These are phyloP conservation scores for Penicillium glabrum DNA, from an alignment of 2,329 filamentous ascomycete genomes.

Conservation along the genomic window DNA sequence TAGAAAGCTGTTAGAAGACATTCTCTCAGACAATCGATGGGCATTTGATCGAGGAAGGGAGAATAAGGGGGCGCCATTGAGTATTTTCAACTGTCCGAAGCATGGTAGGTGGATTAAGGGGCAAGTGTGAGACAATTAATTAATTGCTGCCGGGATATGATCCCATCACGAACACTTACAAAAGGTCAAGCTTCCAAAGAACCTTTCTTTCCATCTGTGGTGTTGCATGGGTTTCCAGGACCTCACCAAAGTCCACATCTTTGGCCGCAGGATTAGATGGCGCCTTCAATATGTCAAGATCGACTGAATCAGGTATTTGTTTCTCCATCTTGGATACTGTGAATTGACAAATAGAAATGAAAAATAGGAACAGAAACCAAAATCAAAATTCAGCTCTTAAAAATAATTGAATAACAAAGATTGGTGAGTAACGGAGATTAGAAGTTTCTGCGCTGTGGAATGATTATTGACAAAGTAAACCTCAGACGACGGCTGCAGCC, in stretches of 20 bases:
- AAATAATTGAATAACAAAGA: not conserved
- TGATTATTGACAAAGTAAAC: not conserved
- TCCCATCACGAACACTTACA: slow-evolving; percentile 18
- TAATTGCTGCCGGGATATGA: too few species aligned
- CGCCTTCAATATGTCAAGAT: slow-evolving; percentile 20
- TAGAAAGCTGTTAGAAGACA: slow-evolving; percentile 1
- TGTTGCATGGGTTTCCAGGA: slow-evolving; percentile 23
- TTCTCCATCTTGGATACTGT: slow-evolving; percentile 20
- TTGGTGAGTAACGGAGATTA: not conserved
- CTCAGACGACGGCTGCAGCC: not conserved
- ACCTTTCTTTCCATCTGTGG: slow-evolving; percentile 27
- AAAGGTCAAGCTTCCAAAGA: slow-evolving; percentile 28
- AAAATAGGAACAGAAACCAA: too few species aligned
- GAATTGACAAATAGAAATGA: not conserved
- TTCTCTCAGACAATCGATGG: not conserved
- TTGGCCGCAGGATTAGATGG: slow-evolving; percentile 10
- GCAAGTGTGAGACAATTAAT: too few species aligned
- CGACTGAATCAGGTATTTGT: slow-evolving; percentile 4
- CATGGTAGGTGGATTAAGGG: too few species aligned
- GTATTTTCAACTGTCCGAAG: too few species aligned
- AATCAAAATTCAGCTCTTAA: too few species aligned
- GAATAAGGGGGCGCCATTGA: not conserved
- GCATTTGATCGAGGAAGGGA: not conserved
- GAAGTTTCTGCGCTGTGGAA: not conserved
- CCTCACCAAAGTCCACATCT: slow-evolving; percentile 29